Base-by-base conservation (phyloP, 257 asterid species). In the Nicotiana undulata region DNA sequence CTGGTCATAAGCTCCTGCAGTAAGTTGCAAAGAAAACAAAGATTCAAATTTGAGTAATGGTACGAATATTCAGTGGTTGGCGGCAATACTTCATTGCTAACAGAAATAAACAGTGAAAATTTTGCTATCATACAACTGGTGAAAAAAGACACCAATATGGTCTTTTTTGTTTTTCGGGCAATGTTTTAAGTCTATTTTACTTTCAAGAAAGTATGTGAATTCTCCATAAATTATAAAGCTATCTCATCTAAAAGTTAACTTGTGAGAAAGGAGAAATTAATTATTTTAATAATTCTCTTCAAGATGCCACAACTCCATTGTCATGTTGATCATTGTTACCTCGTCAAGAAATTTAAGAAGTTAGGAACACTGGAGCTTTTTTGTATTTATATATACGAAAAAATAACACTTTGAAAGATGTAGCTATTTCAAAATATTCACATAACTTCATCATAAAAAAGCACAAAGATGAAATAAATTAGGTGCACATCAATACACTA, bases 1-100 rank as follows among this genome's bases (percentile, higher is more conserved):
- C 98, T 89, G 75, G 97, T 94, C 85, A 84, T 68, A 70, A 96
- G 97, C 91, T 92, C 99, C 98, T 95, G 92, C 6, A 84, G 63
- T 18, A 77, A 67, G 83, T 85, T 34, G 58, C 58, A 85, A 46
- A 79, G 84, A 24, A 79, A 75, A 60, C 31, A 31, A 79, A 66
- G 22, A 63, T 76, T 77, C 37, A 18, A 15, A 66, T 67, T 78
- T 70, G n/a, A 63, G 63, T 40, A 52, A 56, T 52, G 20, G 51
- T 74, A 24, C 26, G 24, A 59, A 26, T 34, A 63, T 17, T 20
- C 16, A 63, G n/a, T 24, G 55, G 3, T n/a, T 15, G 16, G 18
- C 28, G 11, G 76, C 5, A 44, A 70, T 44, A 10, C n/a, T 44
- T 32, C 59, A 63, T 40, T 13, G 8, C 31, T 70, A 44, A 44